Evolutionary conservation across 2,329 filamentous ascomycete genomes (phyloP).

Genomic region (Ilyonectria mors-panacis): DNA sequence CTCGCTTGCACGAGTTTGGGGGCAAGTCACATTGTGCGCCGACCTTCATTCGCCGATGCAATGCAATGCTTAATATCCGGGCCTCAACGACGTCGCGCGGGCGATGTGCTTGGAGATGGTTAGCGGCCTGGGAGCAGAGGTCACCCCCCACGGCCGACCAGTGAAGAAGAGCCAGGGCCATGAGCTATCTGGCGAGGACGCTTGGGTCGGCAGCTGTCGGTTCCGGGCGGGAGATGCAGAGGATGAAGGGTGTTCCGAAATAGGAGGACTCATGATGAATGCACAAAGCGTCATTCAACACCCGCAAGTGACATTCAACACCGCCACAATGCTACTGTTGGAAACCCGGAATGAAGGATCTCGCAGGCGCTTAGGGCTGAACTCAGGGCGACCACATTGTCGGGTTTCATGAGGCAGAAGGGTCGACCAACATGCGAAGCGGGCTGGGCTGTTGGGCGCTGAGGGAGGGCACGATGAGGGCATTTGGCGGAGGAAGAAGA

Average conservation of each 20-base stretch:
- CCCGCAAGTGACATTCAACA: not conserved
- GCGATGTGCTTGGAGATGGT: conserved; percentile 17
- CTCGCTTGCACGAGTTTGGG: conserved; percentile 35
- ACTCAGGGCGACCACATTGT: not conserved
- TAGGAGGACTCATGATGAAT: not conserved
- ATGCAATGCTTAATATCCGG: conserved; percentile 17
- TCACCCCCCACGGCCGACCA: not conserved
- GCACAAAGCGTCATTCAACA: not conserved
- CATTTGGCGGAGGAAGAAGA: not conserved
- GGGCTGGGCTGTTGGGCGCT: not conserved
- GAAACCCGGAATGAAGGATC: not conserved
- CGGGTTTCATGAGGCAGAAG: not conserved
- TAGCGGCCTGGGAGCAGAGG: not conserved
- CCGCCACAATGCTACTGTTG: not conserved
- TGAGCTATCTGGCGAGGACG: not conserved
- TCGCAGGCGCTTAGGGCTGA: not conserved
- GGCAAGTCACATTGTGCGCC: conserved; percentile 35
- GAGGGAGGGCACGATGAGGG: not conserved
- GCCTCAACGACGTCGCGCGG: conserved; percentile 4
- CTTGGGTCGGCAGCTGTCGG: not conserved
- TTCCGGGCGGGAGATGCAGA: not conserved
- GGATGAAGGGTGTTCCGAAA: not conserved
- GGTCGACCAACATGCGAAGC: not conserved
- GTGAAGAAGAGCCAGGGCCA: not conserved
- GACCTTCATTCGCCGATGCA: conserved; percentile 9